phyloP scores from a whole-genome alignment of 352 stramenopile genomes.

The Globisporangium perplexum region DNA sequence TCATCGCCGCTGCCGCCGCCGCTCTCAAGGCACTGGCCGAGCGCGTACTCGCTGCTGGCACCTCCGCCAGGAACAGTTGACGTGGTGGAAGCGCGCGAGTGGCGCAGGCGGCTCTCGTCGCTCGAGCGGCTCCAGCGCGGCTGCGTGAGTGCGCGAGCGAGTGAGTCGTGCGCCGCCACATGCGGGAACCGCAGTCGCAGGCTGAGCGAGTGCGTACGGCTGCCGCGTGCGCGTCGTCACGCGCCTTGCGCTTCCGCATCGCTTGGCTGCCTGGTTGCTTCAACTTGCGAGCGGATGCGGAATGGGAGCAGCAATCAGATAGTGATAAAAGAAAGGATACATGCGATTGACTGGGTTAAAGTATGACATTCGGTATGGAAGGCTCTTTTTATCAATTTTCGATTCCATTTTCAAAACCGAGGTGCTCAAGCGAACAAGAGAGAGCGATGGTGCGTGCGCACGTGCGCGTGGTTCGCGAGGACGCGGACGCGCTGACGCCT shows the following conservation, averaged over 20 bases:
- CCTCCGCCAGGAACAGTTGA: not conserved
- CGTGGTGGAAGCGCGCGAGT: not conserved
- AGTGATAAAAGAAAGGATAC: not conserved
- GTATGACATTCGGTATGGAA: not conserved
- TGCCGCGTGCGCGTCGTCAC: not conserved
- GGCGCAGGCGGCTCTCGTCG: not conserved
- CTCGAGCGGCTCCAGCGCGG: not conserved
- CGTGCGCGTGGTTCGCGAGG: too few relatives aligned
- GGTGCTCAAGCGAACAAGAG: not conserved
- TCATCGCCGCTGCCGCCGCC: not conserved
- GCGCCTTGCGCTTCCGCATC: conserved; percentile 15
- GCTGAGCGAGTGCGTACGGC: not conserved
- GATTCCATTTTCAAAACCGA: not conserved
- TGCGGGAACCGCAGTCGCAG: not conserved
- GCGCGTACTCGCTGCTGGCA: not conserved
- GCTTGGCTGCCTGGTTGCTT: conserved; percentile 1
- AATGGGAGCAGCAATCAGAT: not conserved
- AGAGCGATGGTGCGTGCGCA: not conserved
- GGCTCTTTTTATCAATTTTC: not conserved
- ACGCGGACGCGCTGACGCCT: not conserved
- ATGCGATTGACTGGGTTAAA: not conserved
- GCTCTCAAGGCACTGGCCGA: not conserved
- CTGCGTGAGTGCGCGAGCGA: too few relatives aligned
- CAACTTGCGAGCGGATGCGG: conserved; percentile 2
- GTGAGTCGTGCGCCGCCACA: too few relatives aligned